These are phyloP conservation scores for Urtica urens DNA, from an alignment of 306 rosid genomes.

Conservation along the genomic window DNA sequence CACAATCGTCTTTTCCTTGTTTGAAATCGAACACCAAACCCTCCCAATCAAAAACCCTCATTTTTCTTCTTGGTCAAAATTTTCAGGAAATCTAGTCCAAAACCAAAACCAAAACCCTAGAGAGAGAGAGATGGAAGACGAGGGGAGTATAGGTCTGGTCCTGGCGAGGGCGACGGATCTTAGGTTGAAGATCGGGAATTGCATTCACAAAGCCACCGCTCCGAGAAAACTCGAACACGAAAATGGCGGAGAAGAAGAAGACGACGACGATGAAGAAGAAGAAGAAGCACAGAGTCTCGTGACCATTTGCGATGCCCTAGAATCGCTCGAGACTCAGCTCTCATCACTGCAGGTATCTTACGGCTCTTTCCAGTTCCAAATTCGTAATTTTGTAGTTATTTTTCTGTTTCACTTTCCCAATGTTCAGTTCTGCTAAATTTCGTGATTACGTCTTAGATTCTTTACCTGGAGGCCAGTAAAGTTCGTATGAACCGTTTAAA, in stretches of 20 bases:
- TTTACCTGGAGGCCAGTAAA: too few relatives aligned
- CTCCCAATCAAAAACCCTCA: neutral
- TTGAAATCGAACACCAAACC: neutral
- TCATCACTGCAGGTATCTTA: conserved; percentile 61
- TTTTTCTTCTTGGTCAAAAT: neutral
- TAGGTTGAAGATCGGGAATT: conserved; percentile 60
- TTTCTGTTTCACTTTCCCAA: too few relatives aligned
- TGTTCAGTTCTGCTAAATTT: too few relatives aligned
- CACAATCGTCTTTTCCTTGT: conserved; percentile 7
- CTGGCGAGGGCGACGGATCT: conserved; percentile 89
- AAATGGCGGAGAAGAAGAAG: conserved; percentile 15
- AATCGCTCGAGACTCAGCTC: conserved; percentile 80
- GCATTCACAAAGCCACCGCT: conserved; percentile 34
- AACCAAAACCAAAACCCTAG: neutral
- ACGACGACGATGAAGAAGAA: conserved; percentile 33
- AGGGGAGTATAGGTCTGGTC: conserved; percentile 76
- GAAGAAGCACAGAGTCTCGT: conserved; percentile 44
- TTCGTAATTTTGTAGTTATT: too few relatives aligned
- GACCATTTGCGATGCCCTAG: conserved; percentile 73
- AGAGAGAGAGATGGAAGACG: conserved; percentile 53
- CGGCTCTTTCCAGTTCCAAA: neutral
- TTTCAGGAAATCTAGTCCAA: neutral
- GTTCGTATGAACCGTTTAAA: too few relatives aligned
- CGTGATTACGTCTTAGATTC: too few relatives aligned
- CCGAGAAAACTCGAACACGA: conserved; percentile 6